Conservation (phyloP, 169 alveolate genomes). For the Plasmodium inui region DNA sequence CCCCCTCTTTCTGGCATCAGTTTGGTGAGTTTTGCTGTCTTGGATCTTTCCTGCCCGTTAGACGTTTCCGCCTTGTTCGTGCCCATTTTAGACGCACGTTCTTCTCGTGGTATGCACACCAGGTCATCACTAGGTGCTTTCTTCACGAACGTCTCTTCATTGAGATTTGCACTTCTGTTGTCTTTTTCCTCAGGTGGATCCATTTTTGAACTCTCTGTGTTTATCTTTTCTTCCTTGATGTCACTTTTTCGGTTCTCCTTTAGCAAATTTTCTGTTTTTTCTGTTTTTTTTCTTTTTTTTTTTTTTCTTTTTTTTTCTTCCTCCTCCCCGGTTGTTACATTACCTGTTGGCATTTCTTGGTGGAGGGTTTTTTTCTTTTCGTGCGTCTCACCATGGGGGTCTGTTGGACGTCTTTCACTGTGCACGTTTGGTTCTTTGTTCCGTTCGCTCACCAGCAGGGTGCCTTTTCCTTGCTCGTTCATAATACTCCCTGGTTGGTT, state of each 20-base stretch:
- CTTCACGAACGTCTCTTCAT: neutral
- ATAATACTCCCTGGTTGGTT: neutral
- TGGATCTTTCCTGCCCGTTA: neutral
- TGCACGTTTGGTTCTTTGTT: neutral
- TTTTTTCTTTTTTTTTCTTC: neutral
- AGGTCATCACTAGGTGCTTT: neutral
- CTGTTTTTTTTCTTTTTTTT: neutral
- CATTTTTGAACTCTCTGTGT: neutral
- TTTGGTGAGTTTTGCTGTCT: neutral
- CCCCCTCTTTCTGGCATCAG: neutral
- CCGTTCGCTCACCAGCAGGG: neutral
- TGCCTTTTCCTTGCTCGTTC: neutral
- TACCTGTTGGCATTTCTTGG: neutral
- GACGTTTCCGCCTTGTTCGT: neutral
- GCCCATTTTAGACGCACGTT: neutral
- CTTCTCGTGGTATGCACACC: neutral
- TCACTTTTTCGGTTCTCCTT: neutral
- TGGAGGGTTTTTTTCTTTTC: neutral
- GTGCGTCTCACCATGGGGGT: neutral
- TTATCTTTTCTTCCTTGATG: neutral
- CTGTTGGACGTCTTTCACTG: neutral
- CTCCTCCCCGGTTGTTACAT: neutral
- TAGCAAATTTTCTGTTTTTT: neutral
- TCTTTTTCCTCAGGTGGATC: neutral
- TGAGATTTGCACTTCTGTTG: neutral